Base-by-base conservation (phyloP, 2,329 filamentous ascomycete species). In the Epichloe typhina region DNA sequence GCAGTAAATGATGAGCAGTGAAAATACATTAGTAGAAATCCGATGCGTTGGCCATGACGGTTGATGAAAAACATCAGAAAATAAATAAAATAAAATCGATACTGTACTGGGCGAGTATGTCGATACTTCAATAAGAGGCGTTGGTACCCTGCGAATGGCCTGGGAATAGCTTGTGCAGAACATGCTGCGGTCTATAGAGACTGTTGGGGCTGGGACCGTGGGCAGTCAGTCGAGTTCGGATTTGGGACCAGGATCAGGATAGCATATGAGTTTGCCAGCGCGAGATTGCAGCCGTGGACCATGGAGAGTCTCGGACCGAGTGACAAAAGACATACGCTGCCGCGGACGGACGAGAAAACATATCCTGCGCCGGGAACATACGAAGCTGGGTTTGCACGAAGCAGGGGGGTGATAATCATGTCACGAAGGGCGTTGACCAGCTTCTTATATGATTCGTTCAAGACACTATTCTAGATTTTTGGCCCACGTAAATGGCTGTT, bases 181-280 rank as follows among this genome's bases (percentile, higher is more conserved):
- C 31, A 11, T 31, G 1, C 31, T 9, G 31, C 31, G 66, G 12
- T 68, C 65, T 11, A 53, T 71, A 44, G 69, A 71, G 57, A 63
- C 41, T 4, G 11, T 44, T 44, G 41, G 23, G 3, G 41, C 23
- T 17, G 4, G 23, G 7, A 17, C 7, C 8, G 1, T n/a, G 41
- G 17, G 13, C 8, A 8, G 13, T 66, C 8, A 8, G 13, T 66
- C 49, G 60, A 69, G 26, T 54, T 69, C 35, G 67, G 66, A 9
- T 69, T 55, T 47, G 57, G 64, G 19, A 55, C 55, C 47, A 56
- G 64, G 17, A 55, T 71, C 41, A 60, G 67, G 21, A 66, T 72
- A 21, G 65, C 61, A 42, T 69, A 68, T 49, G 68, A 71, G 46
- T 63, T 71, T 56, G 65, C 63, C 31, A 63, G 63, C 37, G 52